A percentile compares a stretch with the other conserved stretches of the same genome.
phyloP scores from a whole-genome alignment of 2,329 filamentous ascomycete species.

The Colletotrichum phormii region DNA sequence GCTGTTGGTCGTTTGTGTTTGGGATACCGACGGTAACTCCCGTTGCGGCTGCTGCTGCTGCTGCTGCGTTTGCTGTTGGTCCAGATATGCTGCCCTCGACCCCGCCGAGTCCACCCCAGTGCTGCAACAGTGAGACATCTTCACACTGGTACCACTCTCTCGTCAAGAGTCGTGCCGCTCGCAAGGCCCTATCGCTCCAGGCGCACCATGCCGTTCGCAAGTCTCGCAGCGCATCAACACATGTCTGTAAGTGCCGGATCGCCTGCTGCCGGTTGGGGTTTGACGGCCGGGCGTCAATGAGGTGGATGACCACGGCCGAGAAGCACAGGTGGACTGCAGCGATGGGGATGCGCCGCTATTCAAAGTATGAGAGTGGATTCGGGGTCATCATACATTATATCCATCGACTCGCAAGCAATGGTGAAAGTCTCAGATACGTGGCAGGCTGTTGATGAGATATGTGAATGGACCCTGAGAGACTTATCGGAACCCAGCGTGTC shows the following conservation, averaged over 20 bases:
- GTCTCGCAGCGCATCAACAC: constrained; percentile 35
- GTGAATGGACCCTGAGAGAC: constrained; percentile 29
- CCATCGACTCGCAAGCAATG: constrained; percentile 39
- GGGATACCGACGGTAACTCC: neutral
- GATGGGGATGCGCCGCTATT: constrained; percentile 38
- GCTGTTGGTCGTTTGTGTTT: neutral
- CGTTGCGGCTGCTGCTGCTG: neutral
- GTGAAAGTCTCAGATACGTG: constrained; percentile 37
- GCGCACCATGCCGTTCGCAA: constrained; percentile 35
- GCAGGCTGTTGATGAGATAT: constrained; percentile 32
- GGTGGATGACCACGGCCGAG: constrained; percentile 36
- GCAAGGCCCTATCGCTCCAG: constrained; percentile 35
- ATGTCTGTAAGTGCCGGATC: constrained; percentile 31
- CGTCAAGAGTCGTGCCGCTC: constrained; percentile 32
- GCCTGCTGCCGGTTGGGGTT: constrained; percentile 30
- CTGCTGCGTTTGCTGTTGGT: neutral
- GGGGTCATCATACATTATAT: constrained; percentile 28
- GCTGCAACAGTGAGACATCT: constrained; percentile 27
- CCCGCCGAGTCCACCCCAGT: neutral
- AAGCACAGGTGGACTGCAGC: constrained; percentile 39
- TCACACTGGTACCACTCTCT: constrained; percentile 38
- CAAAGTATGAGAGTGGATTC: neutral
- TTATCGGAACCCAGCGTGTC: neutral
- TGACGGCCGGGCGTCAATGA: constrained; percentile 38
- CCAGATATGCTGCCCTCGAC: neutral